A percentile compares a stretch with the other conserved stretches of the same genome.
Evolutionary conservation across 2,329 filamentous ascomycete species (phyloP).

Genomic region (Ophiostoma ips): DNA sequence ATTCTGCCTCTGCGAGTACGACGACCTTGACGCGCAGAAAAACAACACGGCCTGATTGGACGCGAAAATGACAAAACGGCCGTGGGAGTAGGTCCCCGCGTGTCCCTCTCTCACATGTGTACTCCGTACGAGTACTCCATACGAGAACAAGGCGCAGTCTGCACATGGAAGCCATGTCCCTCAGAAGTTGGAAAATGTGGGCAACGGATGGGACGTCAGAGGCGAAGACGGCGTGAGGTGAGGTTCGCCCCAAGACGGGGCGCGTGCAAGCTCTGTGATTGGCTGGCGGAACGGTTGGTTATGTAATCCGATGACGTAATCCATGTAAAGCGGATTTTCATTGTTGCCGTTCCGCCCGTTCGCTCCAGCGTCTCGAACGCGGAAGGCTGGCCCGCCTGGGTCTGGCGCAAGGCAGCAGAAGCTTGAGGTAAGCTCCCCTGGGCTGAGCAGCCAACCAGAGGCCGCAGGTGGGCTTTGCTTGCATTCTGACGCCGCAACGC

Average conservation of each 20-base stretch:
- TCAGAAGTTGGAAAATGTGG: slow-evolving; percentile 2
- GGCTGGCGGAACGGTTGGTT: neutral
- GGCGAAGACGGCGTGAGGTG: neutral
- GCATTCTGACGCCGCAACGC: neutral
- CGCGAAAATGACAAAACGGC: too few relatives aligned
- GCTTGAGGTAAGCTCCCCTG: slow-evolving; percentile 24
- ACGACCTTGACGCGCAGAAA: too few relatives aligned
- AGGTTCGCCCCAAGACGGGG: neutral
- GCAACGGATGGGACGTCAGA: slow-evolving; percentile 2
- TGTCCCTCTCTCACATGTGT: too few relatives aligned
- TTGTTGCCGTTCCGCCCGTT: neutral
- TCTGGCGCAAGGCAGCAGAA: slow-evolving; percentile 22
- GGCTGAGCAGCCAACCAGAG: neutral
- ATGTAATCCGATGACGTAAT: neutral
- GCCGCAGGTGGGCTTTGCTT: neutral
- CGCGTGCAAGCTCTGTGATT: neutral
- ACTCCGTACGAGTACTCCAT: too few relatives aligned
- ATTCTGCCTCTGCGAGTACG: too few relatives aligned
- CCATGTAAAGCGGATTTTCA: neutral
- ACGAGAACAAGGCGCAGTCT: too few relatives aligned
- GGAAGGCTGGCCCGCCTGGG: neutral
- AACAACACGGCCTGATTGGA: too few relatives aligned
- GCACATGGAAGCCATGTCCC: neutral
- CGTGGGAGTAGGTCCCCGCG: too few relatives aligned
- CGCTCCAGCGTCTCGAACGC: too few relatives aligned